Conservation (phyloP, 2,329 filamentous ascomycete species). For the Fusarium tanahbumbuense region DNA sequence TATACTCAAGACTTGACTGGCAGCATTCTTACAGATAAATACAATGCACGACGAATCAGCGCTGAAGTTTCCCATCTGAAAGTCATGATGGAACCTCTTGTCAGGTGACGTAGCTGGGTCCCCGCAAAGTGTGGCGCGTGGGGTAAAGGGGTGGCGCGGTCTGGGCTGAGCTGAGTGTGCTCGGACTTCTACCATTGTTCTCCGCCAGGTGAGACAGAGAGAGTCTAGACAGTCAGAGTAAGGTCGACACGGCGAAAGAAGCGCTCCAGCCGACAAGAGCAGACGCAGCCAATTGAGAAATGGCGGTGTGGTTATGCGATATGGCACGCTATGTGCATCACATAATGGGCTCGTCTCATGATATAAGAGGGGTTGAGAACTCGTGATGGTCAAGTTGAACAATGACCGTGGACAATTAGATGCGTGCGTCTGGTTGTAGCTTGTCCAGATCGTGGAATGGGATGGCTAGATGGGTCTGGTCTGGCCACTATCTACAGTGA, state of each 20-base stretch:
- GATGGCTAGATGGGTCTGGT: slow-evolving; percentile 19
- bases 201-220: slow-evolving; percentile 42
- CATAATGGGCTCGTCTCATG: slow-evolving; percentile 37
- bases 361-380: slow-evolving; percentile 21
- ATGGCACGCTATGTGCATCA: slow-evolving; percentile 34
- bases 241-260: slow-evolving; percentile 9
- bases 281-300: slow-evolving; percentile 24
- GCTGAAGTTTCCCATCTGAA: background rate
- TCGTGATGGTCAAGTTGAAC: slow-evolving; percentile 5
- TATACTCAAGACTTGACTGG: background rate
- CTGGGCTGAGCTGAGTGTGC: slow-evolving; percentile 27
- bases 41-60: background rate
- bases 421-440: slow-evolving; percentile 15
- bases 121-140: slow-evolving; percentile 30
- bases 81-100: slow-evolving; percentile 1
- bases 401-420: slow-evolving; percentile 11
- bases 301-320: slow-evolving; percentile 41
- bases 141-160: slow-evolving; percentile 30
- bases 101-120: slow-evolving; percentile 17
- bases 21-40: background rate
- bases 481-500: background rate
- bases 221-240: background rate
- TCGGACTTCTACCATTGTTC: slow-evolving; percentile 32
- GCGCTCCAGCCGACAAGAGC: slow-evolving; percentile 38
- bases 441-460: slow-evolving; percentile 14